Base-by-base conservation (phyloP, 306 rosid genomes). In the Malus fusca region DNA sequence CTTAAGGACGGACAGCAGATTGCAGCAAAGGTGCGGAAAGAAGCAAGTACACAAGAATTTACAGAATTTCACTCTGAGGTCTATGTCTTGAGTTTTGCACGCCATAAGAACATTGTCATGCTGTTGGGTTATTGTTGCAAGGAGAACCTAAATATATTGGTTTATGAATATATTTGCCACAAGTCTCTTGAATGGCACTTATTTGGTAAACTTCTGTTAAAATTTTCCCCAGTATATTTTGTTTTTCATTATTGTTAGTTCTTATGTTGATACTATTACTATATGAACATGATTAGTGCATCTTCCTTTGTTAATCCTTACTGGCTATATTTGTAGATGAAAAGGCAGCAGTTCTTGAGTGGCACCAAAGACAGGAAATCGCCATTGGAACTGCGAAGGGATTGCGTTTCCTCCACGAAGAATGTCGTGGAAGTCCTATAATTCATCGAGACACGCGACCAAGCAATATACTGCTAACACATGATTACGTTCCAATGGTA, bases 311-410 rank as follows among this genome's bases (percentile, higher is more conserved):
- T 66, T 67, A 67, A 71, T 62, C 30, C 72, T 13, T 44, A 28
- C 43, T n/a, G 8, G 58, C 28, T 18, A 35, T 26, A 12, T 72
- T 67, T 76, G 66, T 37, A 93, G 98, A 88, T 52, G 80, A 87
- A 55, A 66, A 56, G 14, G 87, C 79, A 37, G 73, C 73, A 15
- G 85, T 87, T 84, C 96, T 93, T 66, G 90, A 91, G 71, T 89
- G 96, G 93, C 86, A 80, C 66, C 93, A 84, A 68, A 93, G 98
- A 81, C 83, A 82, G 82, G 88, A 83, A 55, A 91, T 93, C 74
- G 98, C 98, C n/a, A 73, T 93, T 80, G 98, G 96, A 68, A 89
- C 83, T 33, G 98, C 98, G 18, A 93, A 88, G 87, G 98, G 97
- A 60, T 66, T 93, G 80, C 96, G 98, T 72, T 93, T 91, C 84